Evolutionary conservation across 2,329 filamentous ascomycete genomes (phyloP), one percentile per base, ranked within the genome.

Genomic region (Fusarium foetens): DNA sequence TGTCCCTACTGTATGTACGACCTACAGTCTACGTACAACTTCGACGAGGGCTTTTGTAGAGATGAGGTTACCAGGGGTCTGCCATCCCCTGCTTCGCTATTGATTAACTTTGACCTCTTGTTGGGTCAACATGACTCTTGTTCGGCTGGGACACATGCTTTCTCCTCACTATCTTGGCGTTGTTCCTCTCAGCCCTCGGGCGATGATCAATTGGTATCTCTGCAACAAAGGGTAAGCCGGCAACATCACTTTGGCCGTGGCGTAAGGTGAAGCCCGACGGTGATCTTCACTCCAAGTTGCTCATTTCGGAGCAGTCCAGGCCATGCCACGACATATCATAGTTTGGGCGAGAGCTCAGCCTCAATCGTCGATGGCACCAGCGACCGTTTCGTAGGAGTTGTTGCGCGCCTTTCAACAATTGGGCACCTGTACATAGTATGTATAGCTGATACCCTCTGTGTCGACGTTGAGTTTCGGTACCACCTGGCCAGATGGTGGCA

Each of bases 31-130:
- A 46, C 29, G 19, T 57, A 58, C 55, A 60, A 59, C 46, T 62
- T 39, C 52, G 53, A 27, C 52, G 43, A 61, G 53, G 66, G 58
- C 55, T 63, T 21, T 64, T 42, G 36, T 39, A 52, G 48, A 68
- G 52, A 73, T 70, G 70, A 71, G 58, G 68, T 73, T 55, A 45
- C 53, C 59, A 72, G 58, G 71, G 71, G 58, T 68, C 48, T 49
- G 43, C 25, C 25, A 31, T 65, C 58, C 62, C 65, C 60, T 58
- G 58, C 53, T 53, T 51, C 31, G 31, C 53, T 57, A 60, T 59
- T 57, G 43, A 71, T 68, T 53, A 58, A 68, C 43, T 43, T 71
- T 53, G 46, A 57, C 58, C 43, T 70, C 51, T 63, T 52, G 39
- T 45, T 45, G 46, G 39, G 23, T 38, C 10, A 39, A 58, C n/a